phyloP scores from a whole-genome alignment of 768 basidiomycete genomes.

The Scleroderma bovista region DNA sequence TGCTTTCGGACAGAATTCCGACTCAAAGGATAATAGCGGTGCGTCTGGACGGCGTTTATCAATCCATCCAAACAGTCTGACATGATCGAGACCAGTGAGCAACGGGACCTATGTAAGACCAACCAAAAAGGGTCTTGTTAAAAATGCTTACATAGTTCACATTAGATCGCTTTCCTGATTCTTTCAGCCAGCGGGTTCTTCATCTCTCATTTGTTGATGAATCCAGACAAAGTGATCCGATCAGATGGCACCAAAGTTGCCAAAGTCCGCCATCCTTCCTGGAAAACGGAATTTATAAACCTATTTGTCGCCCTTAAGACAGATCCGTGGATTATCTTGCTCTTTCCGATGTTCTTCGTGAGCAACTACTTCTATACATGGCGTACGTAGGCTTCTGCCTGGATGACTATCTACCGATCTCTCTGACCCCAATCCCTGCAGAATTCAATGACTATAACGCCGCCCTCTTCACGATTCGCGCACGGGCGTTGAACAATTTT shows the following conservation, averaged over 20 bases:
- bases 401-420: constrained; percentile 1
- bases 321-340: constrained; percentile 67
- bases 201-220: constrained; percentile 62
- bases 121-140: background rate
- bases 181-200: constrained; percentile 62
- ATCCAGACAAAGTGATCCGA: constrained; percentile 69
- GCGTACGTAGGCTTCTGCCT: constrained; percentile 46
- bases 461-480: constrained; percentile 73
- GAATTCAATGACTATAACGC: constrained; percentile 82
- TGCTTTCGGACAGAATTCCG: constrained; percentile 65
- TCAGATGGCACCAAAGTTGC: constrained; percentile 67
- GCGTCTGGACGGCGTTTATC: background rate
- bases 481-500: constrained; percentile 73
- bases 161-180: constrained; percentile 68
- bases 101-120: constrained; percentile 71
- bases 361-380: constrained; percentile 85
- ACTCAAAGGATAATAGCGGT: constrained; percentile 43
- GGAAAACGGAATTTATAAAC: constrained; percentile 67
- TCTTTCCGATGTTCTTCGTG: constrained; percentile 83
- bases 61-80: background rate
- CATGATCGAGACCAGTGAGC: constrained; percentile 37
- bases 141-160: background rate
- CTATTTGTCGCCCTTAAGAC: constrained; percentile 62
- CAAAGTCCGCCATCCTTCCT: constrained; percentile 58
- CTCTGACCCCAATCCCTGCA: constrained; percentile 19